A percentile compares a stretch with the other conserved stretches of the same genome.
phyloP scores from a whole-genome alignment of 208 protist species.

The Leishmania amazonensis region DNA sequence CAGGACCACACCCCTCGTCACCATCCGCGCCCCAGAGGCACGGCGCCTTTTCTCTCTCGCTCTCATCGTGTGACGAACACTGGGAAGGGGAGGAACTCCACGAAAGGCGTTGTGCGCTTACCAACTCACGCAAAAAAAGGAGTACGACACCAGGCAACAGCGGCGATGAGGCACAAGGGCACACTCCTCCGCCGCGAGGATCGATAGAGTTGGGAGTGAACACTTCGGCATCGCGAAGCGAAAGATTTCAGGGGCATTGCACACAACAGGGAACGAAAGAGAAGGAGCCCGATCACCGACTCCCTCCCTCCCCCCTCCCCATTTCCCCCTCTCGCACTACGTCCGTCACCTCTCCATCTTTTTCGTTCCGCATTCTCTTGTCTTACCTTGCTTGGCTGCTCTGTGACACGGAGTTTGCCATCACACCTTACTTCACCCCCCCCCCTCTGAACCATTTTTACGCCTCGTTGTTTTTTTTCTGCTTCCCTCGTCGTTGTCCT shows the following conservation, averaged over 20 bases:
- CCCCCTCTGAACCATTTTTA: background rate
- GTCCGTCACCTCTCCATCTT: background rate
- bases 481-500: constrained; percentile 5
- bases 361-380: background rate
- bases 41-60: background rate
- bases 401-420: background rate
- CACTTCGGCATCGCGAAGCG: background rate
- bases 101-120: background rate
- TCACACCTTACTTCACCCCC: background rate
- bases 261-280: background rate
- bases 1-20: background rate
- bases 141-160: background rate
- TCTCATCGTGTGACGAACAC: background rate
- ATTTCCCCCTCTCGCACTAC: background rate
- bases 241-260: background rate
- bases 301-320: no score
- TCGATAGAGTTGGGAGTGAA: background rate
- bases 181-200: background rate
- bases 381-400: background rate
- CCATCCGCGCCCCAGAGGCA: background rate
- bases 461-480: background rate
- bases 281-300: background rate
- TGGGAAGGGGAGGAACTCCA: background rate
- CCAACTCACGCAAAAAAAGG: background rate
- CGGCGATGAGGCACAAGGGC: background rate